Percentiles rank a stretch among this genome's conserved stretches.
These are phyloP conservation scores for Amanita pallidorosea DNA, from an alignment of 768 basidiomycete species.

Conservation along the genomic window DNA sequence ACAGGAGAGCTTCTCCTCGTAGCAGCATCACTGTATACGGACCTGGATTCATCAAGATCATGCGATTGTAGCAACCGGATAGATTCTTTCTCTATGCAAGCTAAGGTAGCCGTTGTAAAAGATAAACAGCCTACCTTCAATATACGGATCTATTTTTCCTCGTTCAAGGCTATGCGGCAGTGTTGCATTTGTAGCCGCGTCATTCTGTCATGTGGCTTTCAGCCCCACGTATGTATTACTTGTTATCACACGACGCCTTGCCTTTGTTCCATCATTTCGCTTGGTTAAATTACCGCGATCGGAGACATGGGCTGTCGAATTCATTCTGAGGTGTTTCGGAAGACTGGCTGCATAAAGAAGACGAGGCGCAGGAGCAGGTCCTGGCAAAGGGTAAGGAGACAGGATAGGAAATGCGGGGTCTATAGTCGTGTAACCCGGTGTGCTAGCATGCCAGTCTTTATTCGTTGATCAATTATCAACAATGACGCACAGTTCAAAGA, in stretches of 20 bases:
- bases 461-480: background rate
- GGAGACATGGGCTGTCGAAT: background rate
- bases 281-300: background rate
- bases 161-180: background rate
- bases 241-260: background rate
- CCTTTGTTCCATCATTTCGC: background rate
- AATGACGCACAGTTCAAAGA: background rate
- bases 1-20: background rate
- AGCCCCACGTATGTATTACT: background rate
- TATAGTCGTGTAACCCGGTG: conserved; percentile 1
- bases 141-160: conserved; percentile 5
- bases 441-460: conserved; percentile 1
- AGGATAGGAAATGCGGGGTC: conserved; percentile 2
- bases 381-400: conserved; percentile 1
- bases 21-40: background rate
- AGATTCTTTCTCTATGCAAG: background rate
- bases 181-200: background rate
- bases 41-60: background rate
- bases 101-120: background rate
- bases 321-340: background rate
- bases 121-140: background rate
- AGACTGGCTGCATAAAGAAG: background rate
- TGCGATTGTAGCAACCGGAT: background rate
- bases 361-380: background rate
- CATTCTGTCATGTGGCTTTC: background rate